Conservation (phyloP, 306 rosid species). For the Cucumis cinereus region DNA sequence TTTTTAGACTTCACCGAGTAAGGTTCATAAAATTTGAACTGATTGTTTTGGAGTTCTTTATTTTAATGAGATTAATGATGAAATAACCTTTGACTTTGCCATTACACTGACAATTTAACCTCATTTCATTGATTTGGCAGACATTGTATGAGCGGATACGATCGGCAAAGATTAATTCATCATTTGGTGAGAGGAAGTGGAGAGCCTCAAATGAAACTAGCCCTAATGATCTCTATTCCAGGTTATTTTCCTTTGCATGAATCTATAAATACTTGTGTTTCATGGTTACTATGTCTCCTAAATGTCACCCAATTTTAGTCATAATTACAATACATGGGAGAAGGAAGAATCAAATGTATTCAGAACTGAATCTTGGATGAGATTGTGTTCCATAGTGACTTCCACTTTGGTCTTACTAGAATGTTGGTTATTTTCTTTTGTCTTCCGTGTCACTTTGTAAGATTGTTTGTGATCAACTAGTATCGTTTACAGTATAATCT, state of each 20-base stretch:
- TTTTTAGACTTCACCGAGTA: conserved; percentile 96
- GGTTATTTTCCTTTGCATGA: conserved; percentile 19
- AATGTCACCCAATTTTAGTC: neutral
- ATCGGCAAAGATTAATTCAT: conserved; percentile 67
- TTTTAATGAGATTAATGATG: neutral
- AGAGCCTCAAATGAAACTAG: conserved; percentile 41
- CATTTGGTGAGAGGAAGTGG: conserved; percentile 58
- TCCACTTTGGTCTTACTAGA: neutral
- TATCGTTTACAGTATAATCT: neutral
- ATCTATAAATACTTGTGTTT: neutral
- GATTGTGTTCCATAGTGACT: neutral
- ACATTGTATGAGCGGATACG: conserved; percentile 77
- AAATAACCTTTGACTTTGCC: neutral
- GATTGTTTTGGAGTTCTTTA: neutral
- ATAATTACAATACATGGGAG: neutral
- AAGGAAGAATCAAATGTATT: neutral
- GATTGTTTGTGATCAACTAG: neutral
- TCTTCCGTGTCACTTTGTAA: neutral
- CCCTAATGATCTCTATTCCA: conserved; percentile 54
- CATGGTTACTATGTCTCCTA: neutral
- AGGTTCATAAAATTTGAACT: conserved; percentile 14
- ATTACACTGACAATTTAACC: conserved; percentile 5
- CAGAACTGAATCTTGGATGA: neutral
- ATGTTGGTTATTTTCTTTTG: neutral
- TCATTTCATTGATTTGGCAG: conserved; percentile 36